Conservation (phyloP, 805 yeast species). For the Candida vaughaniae region DNA sequence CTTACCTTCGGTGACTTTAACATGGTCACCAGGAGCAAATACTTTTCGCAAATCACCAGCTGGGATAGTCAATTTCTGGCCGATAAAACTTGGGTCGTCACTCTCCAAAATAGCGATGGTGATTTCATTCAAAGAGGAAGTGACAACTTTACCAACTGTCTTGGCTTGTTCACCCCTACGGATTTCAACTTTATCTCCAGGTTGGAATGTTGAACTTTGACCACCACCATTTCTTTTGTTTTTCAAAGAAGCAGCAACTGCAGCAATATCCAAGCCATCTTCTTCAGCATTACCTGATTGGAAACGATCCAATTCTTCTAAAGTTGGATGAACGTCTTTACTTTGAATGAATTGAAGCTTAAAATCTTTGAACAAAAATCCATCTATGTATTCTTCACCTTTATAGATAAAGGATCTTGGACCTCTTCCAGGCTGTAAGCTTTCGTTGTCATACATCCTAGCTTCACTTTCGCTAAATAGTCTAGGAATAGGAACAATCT, state of each 20-base stretch:
- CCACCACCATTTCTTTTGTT: slow-evolving; percentile 35
- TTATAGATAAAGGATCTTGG: slow-evolving; percentile 65
- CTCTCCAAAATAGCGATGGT: slow-evolving; percentile 50
- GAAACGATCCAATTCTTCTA: slow-evolving; percentile 85
- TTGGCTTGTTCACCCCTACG: slow-evolving; percentile 92
- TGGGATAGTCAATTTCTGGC: slow-evolving; percentile 76
- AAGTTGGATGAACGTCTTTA: slow-evolving; percentile 77
- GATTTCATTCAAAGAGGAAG: slow-evolving; percentile 58
- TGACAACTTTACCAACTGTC: slow-evolving; percentile 73
- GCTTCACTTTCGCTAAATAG: slow-evolving; percentile 90
- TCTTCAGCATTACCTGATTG: slow-evolving; percentile 74
- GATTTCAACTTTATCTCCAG: slow-evolving; percentile 92
- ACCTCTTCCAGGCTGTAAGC: slow-evolving; percentile 63
- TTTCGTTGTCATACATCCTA: slow-evolving; percentile 73
- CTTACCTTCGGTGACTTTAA: slow-evolving; percentile 86
- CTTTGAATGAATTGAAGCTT: slow-evolving; percentile 79
- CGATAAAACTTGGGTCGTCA: slow-evolving; percentile 55
- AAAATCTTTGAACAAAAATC: slow-evolving; percentile 83
- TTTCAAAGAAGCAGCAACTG: slow-evolving; percentile 84
- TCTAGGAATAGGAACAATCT: slow-evolving; percentile 79
- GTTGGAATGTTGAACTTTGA: slow-evolving; percentile 58
- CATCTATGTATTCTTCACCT: slow-evolving; percentile 88
- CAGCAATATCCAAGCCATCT: slow-evolving; percentile 77
- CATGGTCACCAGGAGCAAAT: slow-evolving; percentile 91
- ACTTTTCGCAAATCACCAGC: slow-evolving; percentile 78